A percentile compares a stretch with the other conserved stretches of the same genome.
Evolutionary conservation across 1,284 basidiomycete species (phyloP).

Genomic region (Cutaneotrichosporon curvatum): DNA sequence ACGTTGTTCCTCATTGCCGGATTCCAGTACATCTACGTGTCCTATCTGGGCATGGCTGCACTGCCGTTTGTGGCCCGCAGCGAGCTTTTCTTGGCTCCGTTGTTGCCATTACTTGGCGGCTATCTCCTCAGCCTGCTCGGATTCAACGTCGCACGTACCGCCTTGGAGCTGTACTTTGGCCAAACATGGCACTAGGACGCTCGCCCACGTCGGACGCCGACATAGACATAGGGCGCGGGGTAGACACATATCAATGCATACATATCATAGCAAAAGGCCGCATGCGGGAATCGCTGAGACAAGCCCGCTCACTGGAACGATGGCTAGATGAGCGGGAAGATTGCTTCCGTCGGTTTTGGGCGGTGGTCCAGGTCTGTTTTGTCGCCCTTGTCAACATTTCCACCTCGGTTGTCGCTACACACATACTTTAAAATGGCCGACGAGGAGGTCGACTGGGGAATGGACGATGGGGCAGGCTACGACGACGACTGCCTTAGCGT

Average conservation of each 20-base stretch:
- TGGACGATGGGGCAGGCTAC: conserved; percentile 13
- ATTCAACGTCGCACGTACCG: conserved; percentile 76
- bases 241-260: neutral
- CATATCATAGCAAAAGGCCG: too few relatives aligned
- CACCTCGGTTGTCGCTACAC: neutral
- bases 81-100: conserved; percentile 74
- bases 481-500: conserved; percentile 15
- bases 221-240: neutral
- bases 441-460: conserved; percentile 27
- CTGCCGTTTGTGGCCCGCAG: conserved; percentile 84
- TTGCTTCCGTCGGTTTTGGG: too few relatives aligned
- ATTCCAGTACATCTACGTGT: conserved; percentile 79
- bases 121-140: conserved; percentile 81
- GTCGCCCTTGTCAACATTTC: neutral
- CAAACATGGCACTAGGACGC: conserved; percentile 21
- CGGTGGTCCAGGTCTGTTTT: too few relatives aligned
- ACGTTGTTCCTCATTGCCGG: conserved; percentile 80
- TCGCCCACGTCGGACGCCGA: neutral
- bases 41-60: conserved; percentile 78
- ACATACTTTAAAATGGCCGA: conserved; percentile 17
- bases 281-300: too few relatives aligned
- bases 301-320: too few relatives aligned
- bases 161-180: conserved; percentile 70
- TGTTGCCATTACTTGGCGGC: conserved; percentile 72
- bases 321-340: neutral